Percentiles rank a stretch among this genome's conserved stretches.
Evolutionary conservation across 2,329 filamentous ascomycete species (phyloP).

Genomic region (Ascocoryne sarcoides): DNA sequence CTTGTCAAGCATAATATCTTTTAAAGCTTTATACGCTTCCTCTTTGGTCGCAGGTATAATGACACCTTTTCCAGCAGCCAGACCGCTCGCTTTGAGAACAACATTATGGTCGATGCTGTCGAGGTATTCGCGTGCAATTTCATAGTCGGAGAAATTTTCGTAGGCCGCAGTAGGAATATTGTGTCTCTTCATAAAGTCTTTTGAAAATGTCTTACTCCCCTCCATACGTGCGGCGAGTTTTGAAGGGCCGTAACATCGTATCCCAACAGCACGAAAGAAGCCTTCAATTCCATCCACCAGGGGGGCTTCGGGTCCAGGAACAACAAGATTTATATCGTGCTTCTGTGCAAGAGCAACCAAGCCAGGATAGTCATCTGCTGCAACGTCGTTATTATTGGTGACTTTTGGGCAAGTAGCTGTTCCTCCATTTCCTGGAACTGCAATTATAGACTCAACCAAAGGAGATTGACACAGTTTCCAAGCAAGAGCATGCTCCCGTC

Average conservation of each 20-base stretch:
- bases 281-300: conserved; percentile 84
- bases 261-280: conserved; percentile 55
- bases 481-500: conserved; percentile 86
- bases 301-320: conserved; percentile 89
- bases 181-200: conserved; percentile 93
- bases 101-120: conserved; percentile 62
- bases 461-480: conserved; percentile 88
- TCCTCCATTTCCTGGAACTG: conserved; percentile 76
- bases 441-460: conserved; percentile 65
- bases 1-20: conserved; percentile 81
- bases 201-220: conserved; percentile 93
- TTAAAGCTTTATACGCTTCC: conserved; percentile 73
- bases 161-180: conserved; percentile 86
- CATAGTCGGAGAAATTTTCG: conserved; percentile 76
- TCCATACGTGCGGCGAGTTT: conserved; percentile 82
- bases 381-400: conserved; percentile 57
- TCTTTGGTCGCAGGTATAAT: conserved; percentile 61
- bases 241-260: conserved; percentile 66
- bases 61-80: conserved; percentile 93
- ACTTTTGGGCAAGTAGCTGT: conserved; percentile 64
- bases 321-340: conserved; percentile 69
- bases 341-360: conserved; percentile 68
- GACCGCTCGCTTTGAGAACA: conserved; percentile 88
- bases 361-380: conserved; percentile 64
- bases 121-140: conserved; percentile 64